Evolutionary conservation across 306 rosid genomes (phyloP), one percentile per base, ranked within the genome.

Genomic region (Glycine soja): DNA sequence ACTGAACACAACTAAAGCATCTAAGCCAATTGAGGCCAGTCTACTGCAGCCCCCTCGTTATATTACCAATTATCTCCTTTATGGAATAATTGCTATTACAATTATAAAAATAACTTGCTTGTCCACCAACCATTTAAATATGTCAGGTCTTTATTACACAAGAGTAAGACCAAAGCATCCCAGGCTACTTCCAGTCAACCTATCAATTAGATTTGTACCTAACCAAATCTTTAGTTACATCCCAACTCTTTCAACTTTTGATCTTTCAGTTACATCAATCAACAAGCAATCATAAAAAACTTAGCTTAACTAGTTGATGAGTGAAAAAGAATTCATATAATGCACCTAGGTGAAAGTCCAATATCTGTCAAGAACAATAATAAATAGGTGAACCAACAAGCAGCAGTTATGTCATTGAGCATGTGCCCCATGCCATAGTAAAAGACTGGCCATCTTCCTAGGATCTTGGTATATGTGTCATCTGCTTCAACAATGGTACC

Each of bases 321-420:
- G 14, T 42, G 51, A 43, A 73, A 83, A 30, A 8, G 8, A 52
- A 72, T 64, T 38, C 50, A n/a, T n/a, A 48, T 54, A 32, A 47
- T 66, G 67, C 74, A 95, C 97, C 97, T 90, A 6, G 97, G 90
- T 61, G 99, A 93, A 64, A 93, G 86, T 54, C 99, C 99, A 72
- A 93, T 95, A 19, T 95, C 97, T 5, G 94, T 88, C 90, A 95
- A 84, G 91, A 93, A 95, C 82, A 95, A 77, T 51, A 95, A 86
- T 24, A 93, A 91, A 82, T 95, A 95, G 45, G 99, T 95, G 84
- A 95, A 95, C 99, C 99, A 95, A 80, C 99, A 95, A 63, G 97
- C 86, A 72, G 99, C 88, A 46, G 99, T 95, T 71, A 95, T 93
- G 90, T 95, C 99, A 75, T 95, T 95, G 80, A 95, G 97, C 99